These are phyloP conservation scores for Neospermospora avenae DNA, from an alignment of 2,329 filamentous ascomycete genomes.

Conservation along the genomic window DNA sequence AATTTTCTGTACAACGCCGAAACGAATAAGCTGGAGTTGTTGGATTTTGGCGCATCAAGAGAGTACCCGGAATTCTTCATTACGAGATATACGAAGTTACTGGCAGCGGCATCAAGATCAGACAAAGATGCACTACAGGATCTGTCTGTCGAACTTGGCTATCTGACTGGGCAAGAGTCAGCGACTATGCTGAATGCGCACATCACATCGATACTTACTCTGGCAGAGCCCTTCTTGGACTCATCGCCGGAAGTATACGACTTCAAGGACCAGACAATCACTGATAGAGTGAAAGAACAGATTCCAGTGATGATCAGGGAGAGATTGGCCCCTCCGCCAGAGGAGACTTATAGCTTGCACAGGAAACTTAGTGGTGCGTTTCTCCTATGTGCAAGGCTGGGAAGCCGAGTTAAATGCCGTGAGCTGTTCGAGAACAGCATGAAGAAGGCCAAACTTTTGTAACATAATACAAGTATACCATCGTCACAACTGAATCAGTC, in stretches of 20 bases:
- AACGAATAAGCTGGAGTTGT: slow-evolving; percentile 73
- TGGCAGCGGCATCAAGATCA: slow-evolving; percentile 72
- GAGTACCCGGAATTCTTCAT: slow-evolving; percentile 83
- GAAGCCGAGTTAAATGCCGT: slow-evolving; percentile 76
- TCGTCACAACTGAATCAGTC: neutral
- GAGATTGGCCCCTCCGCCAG: slow-evolving; percentile 82
- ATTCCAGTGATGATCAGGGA: slow-evolving; percentile 95
- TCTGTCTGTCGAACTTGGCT: slow-evolving; percentile 76
- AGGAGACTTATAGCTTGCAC: slow-evolving; percentile 96
- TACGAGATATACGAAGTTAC: slow-evolving; percentile 71
- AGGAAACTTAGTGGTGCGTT: slow-evolving; percentile 95
- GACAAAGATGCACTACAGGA: slow-evolving; percentile 62
- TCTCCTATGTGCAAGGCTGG: slow-evolving; percentile 80
- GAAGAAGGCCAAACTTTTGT: slow-evolving; percentile 27
- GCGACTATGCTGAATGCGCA: slow-evolving; percentile 86
- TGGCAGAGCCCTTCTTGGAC: slow-evolving; percentile 84
- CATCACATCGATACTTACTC: slow-evolving; percentile 78
- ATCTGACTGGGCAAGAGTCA: slow-evolving; percentile 88
- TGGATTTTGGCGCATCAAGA: slow-evolving; percentile 92
- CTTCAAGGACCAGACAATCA: slow-evolving; percentile 93
- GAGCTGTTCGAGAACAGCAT: slow-evolving; percentile 64
- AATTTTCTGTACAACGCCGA: slow-evolving; percentile 89
- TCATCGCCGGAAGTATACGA: slow-evolving; percentile 82
- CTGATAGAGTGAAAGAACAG: slow-evolving; percentile 79
- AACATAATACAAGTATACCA: neutral